Conservation (phyloP, 306 rosid genomes). For the Dalbergia cochinchinensis region DNA sequence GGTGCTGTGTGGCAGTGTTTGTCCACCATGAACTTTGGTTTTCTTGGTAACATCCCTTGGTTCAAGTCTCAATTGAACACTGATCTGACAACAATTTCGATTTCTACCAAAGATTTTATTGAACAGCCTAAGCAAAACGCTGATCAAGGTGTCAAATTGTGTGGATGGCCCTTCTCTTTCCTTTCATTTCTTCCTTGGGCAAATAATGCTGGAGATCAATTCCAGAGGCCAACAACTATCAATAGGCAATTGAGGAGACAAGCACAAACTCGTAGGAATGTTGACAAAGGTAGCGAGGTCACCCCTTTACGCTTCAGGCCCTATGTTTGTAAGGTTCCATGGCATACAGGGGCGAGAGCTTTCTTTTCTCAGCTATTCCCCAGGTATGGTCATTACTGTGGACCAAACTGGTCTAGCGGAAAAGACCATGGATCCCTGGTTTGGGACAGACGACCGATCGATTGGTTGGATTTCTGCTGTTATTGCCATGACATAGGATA, state of each 20-base stretch:
- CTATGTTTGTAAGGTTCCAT: slow-evolving; percentile 89
- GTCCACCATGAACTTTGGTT: slow-evolving; percentile 61
- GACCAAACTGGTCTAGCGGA: slow-evolving; percentile 98
- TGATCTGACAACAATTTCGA: slow-evolving; percentile 45
- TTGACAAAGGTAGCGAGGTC: slow-evolving; percentile 33
- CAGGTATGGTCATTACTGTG: slow-evolving; percentile 94
- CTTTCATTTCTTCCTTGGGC: slow-evolving; percentile 67
- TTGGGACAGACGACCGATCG: slow-evolving; percentile 95
- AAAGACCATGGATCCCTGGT: slow-evolving; percentile 75
- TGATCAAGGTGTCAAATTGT: slow-evolving; percentile 51
- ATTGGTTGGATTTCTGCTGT: slow-evolving; percentile 98
- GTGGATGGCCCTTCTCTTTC: slow-evolving; percentile 59
- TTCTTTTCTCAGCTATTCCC: slow-evolving; percentile 90
- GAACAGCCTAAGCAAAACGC: slow-evolving; percentile 49
- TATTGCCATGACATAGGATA: slow-evolving; percentile 98
- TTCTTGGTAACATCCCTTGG: slow-evolving; percentile 61
- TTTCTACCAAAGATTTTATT: slow-evolving; percentile 34
- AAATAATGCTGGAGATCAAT: slow-evolving; percentile 40
- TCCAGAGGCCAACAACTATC: slow-evolving; percentile 67
- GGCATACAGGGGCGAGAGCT: slow-evolving; percentile 93
- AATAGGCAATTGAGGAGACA: slow-evolving; percentile 68
- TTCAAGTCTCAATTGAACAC: slow-evolving; percentile 54
- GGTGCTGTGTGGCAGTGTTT: slow-evolving; percentile 37
- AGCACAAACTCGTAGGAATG: slow-evolving; percentile 49
- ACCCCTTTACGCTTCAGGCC: slow-evolving; percentile 75